These are phyloP conservation scores for Vanderwaltozyma tropicalis DNA, from an alignment of 805 yeast species.

Conservation along the genomic window DNA sequence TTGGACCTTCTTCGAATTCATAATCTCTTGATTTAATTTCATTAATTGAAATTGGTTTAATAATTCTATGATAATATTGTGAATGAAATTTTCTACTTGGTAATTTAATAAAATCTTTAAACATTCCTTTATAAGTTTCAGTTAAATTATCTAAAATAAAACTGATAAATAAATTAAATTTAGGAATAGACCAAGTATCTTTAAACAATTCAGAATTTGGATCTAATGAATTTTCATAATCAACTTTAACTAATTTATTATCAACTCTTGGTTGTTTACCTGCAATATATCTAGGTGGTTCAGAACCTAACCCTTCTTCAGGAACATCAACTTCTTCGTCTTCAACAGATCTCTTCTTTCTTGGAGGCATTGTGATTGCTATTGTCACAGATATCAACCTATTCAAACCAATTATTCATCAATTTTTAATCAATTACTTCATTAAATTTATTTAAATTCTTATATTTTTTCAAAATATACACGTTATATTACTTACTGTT, in stretches of 20 bases:
- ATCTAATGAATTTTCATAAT: conserved; percentile 21
- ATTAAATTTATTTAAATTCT: too few species aligned
- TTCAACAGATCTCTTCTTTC: conserved; percentile 3
- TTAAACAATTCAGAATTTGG: conserved; percentile 24
- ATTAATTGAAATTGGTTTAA: conserved; percentile 55
- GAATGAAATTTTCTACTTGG: conserved; percentile 72
- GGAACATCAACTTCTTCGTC: conserved; percentile 3
- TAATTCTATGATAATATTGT: conserved; percentile 61
- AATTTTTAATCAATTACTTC: too few species aligned
- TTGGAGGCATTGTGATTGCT: conserved; percentile 2
- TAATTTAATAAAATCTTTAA: conserved; percentile 51
- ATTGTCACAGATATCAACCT: too few species aligned
- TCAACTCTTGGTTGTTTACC: conserved; percentile 27
- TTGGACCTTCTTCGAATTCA: conserved; percentile 20
- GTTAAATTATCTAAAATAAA: conserved; percentile 22
- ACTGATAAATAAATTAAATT: conserved; percentile 22
- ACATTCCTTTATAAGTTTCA: conserved; percentile 21
- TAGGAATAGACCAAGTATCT: conserved; percentile 27
- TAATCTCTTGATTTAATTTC: conserved; percentile 44
- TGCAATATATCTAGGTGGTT: conserved; percentile 18
- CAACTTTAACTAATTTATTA: conserved; percentile 13
- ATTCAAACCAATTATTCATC: too few species aligned
- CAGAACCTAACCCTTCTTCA: background rate
- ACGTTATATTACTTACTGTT: too few species aligned
- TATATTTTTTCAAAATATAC: too few species aligned